Base-by-base conservation (phyloP, 2,329 filamentous ascomycete species). In the Colletotrichum destructivum region DNA sequence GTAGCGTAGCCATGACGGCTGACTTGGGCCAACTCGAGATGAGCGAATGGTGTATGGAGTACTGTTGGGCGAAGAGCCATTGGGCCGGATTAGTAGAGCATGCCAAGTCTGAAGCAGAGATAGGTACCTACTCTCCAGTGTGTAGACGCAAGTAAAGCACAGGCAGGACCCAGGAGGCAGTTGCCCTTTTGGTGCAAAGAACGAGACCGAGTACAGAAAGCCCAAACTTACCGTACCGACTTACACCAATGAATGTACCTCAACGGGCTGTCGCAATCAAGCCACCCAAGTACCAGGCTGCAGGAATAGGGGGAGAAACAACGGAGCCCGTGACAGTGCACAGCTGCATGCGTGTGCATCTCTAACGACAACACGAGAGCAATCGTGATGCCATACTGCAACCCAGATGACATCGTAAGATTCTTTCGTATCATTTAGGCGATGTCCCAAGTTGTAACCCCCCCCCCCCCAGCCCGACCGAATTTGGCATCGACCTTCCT, bases 11-110 rank as follows among this genome's bases (percentile, higher is more conserved):
- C 47, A n/a, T n/a, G 42, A 51, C 51, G 18, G 51, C 56, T 26
- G 67, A 51, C 61, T 49, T 44, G 57, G 21, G 51, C 5, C 42
- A 38, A 38, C 9, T 40, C 18, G 56, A 35, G 44, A 61, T 47
- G 57, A 61, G 18, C 18, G 26, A 3, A 11, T 38, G 35, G 35
- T 38, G 35, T 38, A 38, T 8, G 35, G 35, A 38, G 8, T 38
- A 38, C 35, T 38, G 42, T 18, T 11, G 23, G 26, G 44, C 21
- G 57, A 47, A 31, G 18, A n/a, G 57, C 23, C 12, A 23, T 31
- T 11, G 21, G 16, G 26, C 7, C 18, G 12, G 59, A 4, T 16
- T 9, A 23, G 18, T 26, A 40, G 31, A 31, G 52, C 38, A 13
- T 23, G 21, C 13, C 18, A 16, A 52, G 15, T 49, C 21, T 26